Conservation (phyloP, 1,139 yeast genomes). For the Candida albicans region DNA sequence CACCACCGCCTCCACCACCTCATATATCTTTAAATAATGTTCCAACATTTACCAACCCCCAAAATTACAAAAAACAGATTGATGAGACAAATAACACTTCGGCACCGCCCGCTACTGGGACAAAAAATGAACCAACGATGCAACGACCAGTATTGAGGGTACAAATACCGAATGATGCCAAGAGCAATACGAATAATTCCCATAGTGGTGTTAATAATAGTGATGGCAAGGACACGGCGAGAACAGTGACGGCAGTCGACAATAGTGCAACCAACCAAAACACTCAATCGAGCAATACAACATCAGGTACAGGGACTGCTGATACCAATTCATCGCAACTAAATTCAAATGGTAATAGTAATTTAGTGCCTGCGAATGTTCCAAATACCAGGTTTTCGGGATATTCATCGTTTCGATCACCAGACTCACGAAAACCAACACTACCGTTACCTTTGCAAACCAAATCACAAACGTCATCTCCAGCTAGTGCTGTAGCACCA, state of each 20-base stretch:
- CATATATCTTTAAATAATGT: conserved; percentile 30
- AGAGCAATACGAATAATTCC: conserved; percentile 19
- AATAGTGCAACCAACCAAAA: conserved; percentile 9
- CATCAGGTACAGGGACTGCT: background rate
- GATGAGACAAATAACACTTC: conserved; percentile 2
- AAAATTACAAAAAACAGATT: conserved; percentile 15
- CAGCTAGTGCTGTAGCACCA: conserved; percentile 45
- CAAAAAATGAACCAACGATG: conserved; percentile 4
- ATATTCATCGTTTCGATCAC: conserved; percentile 36
- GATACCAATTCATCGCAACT: conserved; percentile 1
- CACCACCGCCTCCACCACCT: conserved; percentile 23
- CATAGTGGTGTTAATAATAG: conserved; percentile 22
- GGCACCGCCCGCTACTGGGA: conserved; percentile 2
- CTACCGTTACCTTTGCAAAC: conserved; percentile 41
- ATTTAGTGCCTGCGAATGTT: conserved; percentile 2
- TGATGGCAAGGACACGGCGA: conserved; percentile 15
- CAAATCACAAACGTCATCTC: conserved; percentile 47
- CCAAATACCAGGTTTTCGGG: conserved; percentile 20
- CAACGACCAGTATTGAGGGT: conserved; percentile 51
- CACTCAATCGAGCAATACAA: conserved; percentile 7
- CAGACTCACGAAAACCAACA: conserved; percentile 39
- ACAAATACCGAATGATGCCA: conserved; percentile 49
- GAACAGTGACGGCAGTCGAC: conserved; percentile 45
- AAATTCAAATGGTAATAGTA: conserved; percentile 10
- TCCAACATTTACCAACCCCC: conserved; percentile 28